These are phyloP conservation scores for Nemania serpens DNA, from an alignment of 2,329 filamentous ascomycete genomes.

Conservation along the genomic window DNA sequence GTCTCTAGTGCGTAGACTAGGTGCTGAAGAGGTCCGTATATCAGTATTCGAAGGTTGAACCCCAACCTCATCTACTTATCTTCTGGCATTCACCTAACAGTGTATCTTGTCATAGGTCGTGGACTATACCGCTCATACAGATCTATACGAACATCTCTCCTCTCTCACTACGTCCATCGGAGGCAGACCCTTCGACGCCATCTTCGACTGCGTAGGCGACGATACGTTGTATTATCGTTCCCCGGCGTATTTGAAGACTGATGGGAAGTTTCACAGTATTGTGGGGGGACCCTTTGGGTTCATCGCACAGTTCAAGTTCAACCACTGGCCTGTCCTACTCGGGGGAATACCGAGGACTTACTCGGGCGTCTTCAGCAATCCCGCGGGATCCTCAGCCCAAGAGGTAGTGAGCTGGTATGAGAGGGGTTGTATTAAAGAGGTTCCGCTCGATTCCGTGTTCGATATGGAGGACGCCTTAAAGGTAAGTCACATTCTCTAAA, in stretches of 20 bases:
- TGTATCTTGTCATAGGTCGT: constrained; percentile 25
- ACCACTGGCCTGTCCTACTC: constrained; percentile 28
- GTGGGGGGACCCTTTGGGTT: constrained; percentile 26
- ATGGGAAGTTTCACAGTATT: constrained; percentile 33
- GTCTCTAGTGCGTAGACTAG: constrained; percentile 30
- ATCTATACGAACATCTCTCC: constrained; percentile 26
- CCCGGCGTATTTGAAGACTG: constrained; percentile 30
- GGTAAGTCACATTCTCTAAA: constrained; percentile 5
- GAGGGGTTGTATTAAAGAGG: constrained; percentile 20
- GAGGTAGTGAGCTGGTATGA: constrained; percentile 21
- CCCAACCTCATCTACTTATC: no score
- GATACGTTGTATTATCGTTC: constrained; percentile 31
- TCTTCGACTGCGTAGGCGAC: constrained; percentile 35
- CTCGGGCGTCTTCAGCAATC: constrained; percentile 19
- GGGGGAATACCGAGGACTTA: constrained; percentile 31
- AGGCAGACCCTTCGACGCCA: constrained; percentile 25
- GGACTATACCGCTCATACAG: constrained; percentile 31
- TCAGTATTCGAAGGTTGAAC: no score
- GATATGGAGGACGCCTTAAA: constrained; percentile 28
- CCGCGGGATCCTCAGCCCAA: constrained; percentile 19
- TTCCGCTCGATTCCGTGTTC: constrained; percentile 31
- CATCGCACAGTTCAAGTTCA: constrained; percentile 28
- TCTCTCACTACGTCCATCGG: constrained; percentile 17
- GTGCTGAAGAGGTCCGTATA: constrained; percentile 34
- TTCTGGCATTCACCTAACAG: not conserved